Percentiles rank a stretch among this genome's conserved stretches.
These are phyloP conservation scores for Juglanconis oblonga DNA, from an alignment of 2,329 filamentous ascomycete species.

Conservation along the genomic window DNA sequence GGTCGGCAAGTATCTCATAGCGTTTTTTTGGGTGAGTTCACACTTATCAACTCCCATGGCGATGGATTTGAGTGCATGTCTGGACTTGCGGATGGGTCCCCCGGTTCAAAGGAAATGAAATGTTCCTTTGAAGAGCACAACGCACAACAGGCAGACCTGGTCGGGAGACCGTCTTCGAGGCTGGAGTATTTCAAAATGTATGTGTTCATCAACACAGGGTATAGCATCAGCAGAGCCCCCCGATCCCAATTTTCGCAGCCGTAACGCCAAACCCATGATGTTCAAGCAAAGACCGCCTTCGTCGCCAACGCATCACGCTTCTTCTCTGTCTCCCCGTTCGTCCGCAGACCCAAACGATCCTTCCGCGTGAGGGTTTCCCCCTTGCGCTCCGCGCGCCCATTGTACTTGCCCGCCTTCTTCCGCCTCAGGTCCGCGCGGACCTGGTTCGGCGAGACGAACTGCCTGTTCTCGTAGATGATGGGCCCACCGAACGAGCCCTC, in stretches of 20 bases:
- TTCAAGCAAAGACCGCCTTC: constrained; percentile 70
- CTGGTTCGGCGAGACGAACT: constrained; percentile 96
- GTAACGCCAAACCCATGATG: constrained; percentile 13
- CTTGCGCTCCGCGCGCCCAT: constrained; percentile 69
- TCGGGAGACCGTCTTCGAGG: neutral
- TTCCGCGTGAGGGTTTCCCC: constrained; percentile 72
- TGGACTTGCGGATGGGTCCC: no score
- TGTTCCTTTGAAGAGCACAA: no score
- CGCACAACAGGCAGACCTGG: neutral
- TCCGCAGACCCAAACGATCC: constrained; percentile 71
- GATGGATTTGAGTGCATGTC: no score
- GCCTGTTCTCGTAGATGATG: constrained; percentile 97
- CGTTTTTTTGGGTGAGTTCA: no score
- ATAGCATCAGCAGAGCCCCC: constrained; percentile 12
- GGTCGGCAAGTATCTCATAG: no score
- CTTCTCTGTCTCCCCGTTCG: constrained; percentile 57
- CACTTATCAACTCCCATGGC: no score
- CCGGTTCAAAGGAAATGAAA: no score
- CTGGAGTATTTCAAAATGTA: neutral
- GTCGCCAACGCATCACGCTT: constrained; percentile 72
- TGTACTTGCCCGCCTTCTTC: constrained; percentile 75
- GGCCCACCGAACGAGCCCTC: constrained; percentile 94
- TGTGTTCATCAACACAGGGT: constrained; percentile 6
- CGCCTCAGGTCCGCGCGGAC: constrained; percentile 77
- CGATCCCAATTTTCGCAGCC: constrained; percentile 8